Evolutionary conservation across 139 green algal species (phyloP), one percentile per base, ranked within the genome.

Genomic region (Chlamydomonas sp.): DNA sequence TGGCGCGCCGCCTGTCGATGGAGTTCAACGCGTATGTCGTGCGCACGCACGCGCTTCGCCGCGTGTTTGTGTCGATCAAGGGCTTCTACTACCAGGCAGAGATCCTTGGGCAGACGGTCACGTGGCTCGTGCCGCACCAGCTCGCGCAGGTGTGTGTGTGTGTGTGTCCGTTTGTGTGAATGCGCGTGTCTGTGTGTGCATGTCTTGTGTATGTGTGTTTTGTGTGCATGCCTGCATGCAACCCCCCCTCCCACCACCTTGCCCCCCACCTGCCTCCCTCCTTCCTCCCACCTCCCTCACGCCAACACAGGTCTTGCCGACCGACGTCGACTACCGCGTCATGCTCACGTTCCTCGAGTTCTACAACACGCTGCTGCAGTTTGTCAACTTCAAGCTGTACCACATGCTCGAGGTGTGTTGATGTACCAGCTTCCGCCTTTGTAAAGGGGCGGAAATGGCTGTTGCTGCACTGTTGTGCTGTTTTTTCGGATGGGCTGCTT

Each of bases 341-440:
- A 98, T 99, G 92, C 70, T 96, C 5, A 99, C 94, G 31, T 99
- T 99, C 85, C 84, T 99, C 71, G 95, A 99, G 78, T 97, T 99
- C 69, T 96, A 99, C 84, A 69, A 84, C 38, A 93, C 88, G 3
- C 78, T 97, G 65, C 69, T 94, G 72, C 79, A 88, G 73, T 99
- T 99, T 80, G 89, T 97, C 30, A 91, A 96, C 81, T 97, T 92
- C 86, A 96, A 95, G 75, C 88, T 99, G 34, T 99, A 98, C 87
- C 85, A 97, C 75, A 78, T 70, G 3, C 77, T 92, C 35, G 87
- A 88, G 47, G 81, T 93, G 75, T 75, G 78, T 35, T 5, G 36
- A 62, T n/a, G n/a, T n/a, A n/a, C n/a, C n/a, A n/a, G n/a, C n/a
- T n/a, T n/a, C n/a, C n/a, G n/a, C n/a, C n/a, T n/a, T 70, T 66